Base-by-base conservation (phyloP, 2,329 filamentous ascomycete species). In the Pseudonectria foliicola region DNA sequence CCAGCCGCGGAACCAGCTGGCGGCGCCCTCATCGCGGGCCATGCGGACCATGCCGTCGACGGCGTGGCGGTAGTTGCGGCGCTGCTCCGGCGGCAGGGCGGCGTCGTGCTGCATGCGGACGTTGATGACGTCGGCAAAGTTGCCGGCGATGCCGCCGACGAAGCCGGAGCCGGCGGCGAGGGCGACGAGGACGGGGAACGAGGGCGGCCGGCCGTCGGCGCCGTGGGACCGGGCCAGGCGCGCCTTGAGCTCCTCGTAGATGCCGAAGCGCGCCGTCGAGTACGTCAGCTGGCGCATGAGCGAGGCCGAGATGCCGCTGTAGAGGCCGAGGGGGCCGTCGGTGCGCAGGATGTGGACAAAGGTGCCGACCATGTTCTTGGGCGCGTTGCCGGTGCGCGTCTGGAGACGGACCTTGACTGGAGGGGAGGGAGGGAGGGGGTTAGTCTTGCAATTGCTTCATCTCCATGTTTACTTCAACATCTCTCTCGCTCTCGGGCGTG, bases 61-160 rank as follows among this genome's bases (percentile, higher is more conserved):
- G 3, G 89, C 92, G 60, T 96, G 76, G 44, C 79, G 82, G 67
- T 98, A 98, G 62, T 94, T 92, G 37, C 90, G 77, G 31, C 86
- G 79, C 54, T 93, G 68, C 5, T 73, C 72, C 1, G 65, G 53
- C 1, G 88, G 84, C 2, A 95, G 76, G 1, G 87, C 79, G 3
- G 85, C 81, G 54, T 82, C 92, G 63, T 94, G 86, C 66, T 98
- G 92, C 92, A 98, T 98, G 47, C 92, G 86, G 32, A 98, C 92
- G 63, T 98, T 98, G 54, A 95, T 72, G 24, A 98, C 88, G 59
- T 98, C 92, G 46, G 89, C 90, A 3, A 89, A 88, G 64, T 96
- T 98, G 46, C 92, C 92, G 6, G 82, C 85, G 30, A 96, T 66
- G 32, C 92, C 92, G 43, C 92, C 92, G 3, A 93, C 63, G 56